Evolutionary conservation across 2,329 filamentous ascomycete genomes (phyloP).

Genomic region (Paraphaeosphaeria sporulosa): DNA sequence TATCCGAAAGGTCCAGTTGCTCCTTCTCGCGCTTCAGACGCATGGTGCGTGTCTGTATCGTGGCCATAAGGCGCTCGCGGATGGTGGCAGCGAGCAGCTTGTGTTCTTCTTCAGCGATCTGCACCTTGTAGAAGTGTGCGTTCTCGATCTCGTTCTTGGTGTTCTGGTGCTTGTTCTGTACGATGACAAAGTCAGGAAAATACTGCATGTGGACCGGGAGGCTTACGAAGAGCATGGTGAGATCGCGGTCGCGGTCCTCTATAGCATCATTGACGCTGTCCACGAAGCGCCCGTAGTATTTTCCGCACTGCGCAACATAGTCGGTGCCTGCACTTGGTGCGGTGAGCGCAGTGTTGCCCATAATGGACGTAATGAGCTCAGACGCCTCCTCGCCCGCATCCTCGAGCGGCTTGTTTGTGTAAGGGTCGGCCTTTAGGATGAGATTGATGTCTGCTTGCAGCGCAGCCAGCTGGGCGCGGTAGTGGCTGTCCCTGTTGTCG

Average conservation of each 20-base stretch:
- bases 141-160: constrained; percentile 64
- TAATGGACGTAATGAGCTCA: constrained; percentile 61
- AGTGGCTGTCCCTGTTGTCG: constrained; percentile 81
- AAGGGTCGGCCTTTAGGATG: constrained; percentile 85
- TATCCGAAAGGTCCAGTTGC: constrained; percentile 71
- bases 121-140: constrained; percentile 65
- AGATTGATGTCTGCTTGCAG: constrained; percentile 91
- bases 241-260: constrained; percentile 83
- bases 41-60: constrained; percentile 64
- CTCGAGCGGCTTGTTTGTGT: constrained; percentile 73
- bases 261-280: constrained; percentile 86
- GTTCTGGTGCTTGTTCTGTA: constrained; percentile 64
- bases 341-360: constrained; percentile 50
- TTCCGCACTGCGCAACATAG: constrained; percentile 71
- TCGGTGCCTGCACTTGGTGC: constrained; percentile 71
- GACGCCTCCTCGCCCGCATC: constrained; percentile 71
- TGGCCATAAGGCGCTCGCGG: constrained; percentile 67
- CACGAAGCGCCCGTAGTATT: constrained; percentile 84
- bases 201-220: not conserved
- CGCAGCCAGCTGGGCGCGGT: constrained; percentile 87
- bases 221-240: constrained; percentile 81
- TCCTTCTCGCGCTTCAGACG: constrained; percentile 70
- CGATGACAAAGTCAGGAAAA: constrained; percentile 22
- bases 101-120: constrained; percentile 70
- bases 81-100: constrained; percentile 65